Conservation (phyloP, 345 rosid species). For the Aquilaria yunnanensis region DNA sequence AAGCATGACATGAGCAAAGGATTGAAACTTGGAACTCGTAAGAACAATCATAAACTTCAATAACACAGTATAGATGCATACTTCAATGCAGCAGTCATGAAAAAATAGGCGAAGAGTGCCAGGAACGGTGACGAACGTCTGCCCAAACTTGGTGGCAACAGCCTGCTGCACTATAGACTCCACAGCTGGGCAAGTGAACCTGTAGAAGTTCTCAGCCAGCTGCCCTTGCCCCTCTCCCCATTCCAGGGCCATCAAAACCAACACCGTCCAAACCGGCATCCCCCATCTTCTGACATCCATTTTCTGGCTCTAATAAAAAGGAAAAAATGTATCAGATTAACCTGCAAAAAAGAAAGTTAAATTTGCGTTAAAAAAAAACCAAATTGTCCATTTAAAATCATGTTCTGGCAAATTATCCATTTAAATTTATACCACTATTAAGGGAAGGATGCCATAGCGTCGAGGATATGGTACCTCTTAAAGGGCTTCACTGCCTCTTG, state of each 20-base stretch:
- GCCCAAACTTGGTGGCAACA: slow-evolving; percentile 44
- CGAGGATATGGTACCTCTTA: no score
- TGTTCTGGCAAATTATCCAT: no score
- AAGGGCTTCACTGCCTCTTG: no score
- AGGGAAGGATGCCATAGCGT: no score
- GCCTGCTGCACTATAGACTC: slow-evolving; percentile 54
- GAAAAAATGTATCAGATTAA: no score
- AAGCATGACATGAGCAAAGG: no score
- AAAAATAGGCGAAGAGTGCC: slow-evolving; percentile 85
- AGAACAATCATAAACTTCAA: no score
- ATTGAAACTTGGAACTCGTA: no score
- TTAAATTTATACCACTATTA: no score
- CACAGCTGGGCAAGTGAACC: slow-evolving; percentile 48
- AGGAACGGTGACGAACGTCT: slow-evolving; percentile 62
- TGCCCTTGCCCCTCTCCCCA: slow-evolving; percentile 33
- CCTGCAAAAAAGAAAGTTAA: no score
- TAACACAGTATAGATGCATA: slow-evolving; percentile 10
- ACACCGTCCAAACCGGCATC: slow-evolving; percentile 11
- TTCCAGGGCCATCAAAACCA: slow-evolving; percentile 19
- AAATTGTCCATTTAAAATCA: no score
- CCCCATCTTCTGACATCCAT: slow-evolving; percentile 13
- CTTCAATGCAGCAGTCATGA: slow-evolving; percentile 87
- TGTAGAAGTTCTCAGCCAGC: slow-evolving; percentile 50
- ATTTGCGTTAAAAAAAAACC: no score
- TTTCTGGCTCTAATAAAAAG: background rate